Percentiles rank a stretch among this genome's conserved stretches.
Evolutionary conservation across 768 basidiomycete genomes (phyloP).

Genomic region (Tubosaeta sp.): DNA sequence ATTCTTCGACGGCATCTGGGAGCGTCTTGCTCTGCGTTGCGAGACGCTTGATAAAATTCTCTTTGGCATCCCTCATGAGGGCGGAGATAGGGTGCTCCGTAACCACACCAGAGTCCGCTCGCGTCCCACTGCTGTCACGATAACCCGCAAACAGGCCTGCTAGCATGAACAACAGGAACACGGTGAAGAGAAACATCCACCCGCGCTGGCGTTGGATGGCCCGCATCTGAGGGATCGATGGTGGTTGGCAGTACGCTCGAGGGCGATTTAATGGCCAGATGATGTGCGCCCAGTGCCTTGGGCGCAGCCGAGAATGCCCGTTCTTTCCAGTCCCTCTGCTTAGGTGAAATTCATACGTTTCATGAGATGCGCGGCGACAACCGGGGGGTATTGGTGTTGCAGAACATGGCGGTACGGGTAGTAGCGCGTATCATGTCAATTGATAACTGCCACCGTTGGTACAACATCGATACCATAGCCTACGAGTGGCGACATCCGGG

Average conservation of each 20-base stretch:
- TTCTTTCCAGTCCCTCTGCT: too few relatives aligned
- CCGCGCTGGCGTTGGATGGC: slow-evolving; percentile 9
- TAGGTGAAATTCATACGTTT: too few relatives aligned
- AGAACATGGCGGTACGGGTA: too few relatives aligned
- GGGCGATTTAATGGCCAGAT: background rate
- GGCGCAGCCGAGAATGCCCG: background rate
- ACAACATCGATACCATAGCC: too few relatives aligned
- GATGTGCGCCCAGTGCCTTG: background rate
- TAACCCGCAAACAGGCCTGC: slow-evolving; percentile 44
- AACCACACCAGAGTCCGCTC: slow-evolving; percentile 11
- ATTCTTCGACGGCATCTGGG: slow-evolving; percentile 74
- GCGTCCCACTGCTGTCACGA: slow-evolving; percentile 11
- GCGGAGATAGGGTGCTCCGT: slow-evolving; percentile 76
- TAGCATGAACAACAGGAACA: slow-evolving; percentile 48
- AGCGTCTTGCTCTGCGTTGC: slow-evolving; percentile 77
- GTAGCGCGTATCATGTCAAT: too few relatives aligned
- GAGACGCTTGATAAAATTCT: slow-evolving; percentile 61
- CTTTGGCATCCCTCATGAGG: slow-evolving; percentile 81
- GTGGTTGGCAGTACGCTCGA: background rate
- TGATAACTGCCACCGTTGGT: too few relatives aligned
- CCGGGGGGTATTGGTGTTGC: too few relatives aligned
- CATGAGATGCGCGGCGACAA: too few relatives aligned
- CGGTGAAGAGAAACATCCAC: slow-evolving; percentile 39
- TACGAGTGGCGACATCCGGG: too few relatives aligned
- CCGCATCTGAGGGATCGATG: background rate